Evolutionary conservation across 1,284 basidiomycete genomes (phyloP).

Genomic region (Ustilago tritici): DNA sequence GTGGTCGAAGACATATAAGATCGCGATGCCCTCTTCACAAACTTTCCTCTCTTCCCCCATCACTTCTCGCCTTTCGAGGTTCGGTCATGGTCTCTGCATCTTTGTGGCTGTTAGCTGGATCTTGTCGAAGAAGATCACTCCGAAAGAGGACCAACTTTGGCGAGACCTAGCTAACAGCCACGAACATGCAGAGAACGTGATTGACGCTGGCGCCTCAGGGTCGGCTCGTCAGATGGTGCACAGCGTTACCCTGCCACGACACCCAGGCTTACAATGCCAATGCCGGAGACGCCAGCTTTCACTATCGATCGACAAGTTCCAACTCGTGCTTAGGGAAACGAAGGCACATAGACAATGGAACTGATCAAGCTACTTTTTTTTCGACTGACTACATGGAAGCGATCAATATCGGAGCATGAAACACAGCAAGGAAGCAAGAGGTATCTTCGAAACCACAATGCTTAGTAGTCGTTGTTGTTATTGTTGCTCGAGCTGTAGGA

Average conservation of each 20-base stretch:
- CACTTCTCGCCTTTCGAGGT: not conserved
- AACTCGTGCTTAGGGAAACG: not conserved
- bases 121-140: no score
- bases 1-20: not conserved
- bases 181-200: not conserved
- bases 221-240: no score
- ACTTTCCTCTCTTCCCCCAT: not conserved
- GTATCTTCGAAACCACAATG: not conserved
- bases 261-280: no score
- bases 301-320: not conserved
- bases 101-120: not conserved
- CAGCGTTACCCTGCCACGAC: no score
- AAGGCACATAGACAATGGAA: not conserved
- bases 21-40: not conserved
- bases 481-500: conserved; percentile 22
- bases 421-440: not conserved
- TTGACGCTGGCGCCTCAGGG: not conserved
- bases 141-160: not conserved
- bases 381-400: not conserved
- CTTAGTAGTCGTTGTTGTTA: conserved; percentile 22
- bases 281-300: not conserved
- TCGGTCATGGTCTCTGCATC: not conserved
- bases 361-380: not conserved
- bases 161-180: not conserved
- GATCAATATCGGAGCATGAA: conserved; percentile 5